These are phyloP conservation scores for Clitoria ternatea DNA, from an alignment of 306 rosid species.

Conservation along the genomic window DNA sequence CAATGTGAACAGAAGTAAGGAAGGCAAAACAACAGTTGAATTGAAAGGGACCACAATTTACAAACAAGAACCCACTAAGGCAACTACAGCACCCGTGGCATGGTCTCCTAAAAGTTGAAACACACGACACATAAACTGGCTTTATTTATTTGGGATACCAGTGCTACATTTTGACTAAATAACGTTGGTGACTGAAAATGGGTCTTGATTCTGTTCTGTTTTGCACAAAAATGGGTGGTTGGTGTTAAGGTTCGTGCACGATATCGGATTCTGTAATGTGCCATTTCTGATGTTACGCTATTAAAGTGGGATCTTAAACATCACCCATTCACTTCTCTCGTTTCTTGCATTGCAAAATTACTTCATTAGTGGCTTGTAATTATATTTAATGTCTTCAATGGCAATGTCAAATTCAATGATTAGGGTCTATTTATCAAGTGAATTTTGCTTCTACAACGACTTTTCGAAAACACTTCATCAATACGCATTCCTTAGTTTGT, in stretches of 20 bases:
- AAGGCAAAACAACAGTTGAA: neutral
- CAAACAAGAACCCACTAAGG: neutral
- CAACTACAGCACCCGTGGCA: neutral
- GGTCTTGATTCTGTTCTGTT: neutral
- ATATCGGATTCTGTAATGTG: conserved; percentile 11
- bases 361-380: neutral
- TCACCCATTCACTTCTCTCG: neutral
- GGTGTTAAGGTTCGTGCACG: neutral
- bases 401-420: conserved; percentile 11
- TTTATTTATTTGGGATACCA: conserved; percentile 6
- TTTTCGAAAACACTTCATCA: neutral
- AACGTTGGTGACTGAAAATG: neutral
- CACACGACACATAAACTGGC: conserved; percentile 5
- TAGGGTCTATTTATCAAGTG: conserved; percentile 1
- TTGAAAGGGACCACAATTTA: neutral
- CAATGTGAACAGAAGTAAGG: neutral
- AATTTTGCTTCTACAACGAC: neutral
- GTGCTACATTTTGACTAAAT: neutral
- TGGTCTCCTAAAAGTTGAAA: conserved; percentile 27
- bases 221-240: conserved; percentile 14
- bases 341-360: neutral
- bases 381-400: neutral
- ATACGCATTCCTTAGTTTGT: neutral
- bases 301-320: conserved; percentile 24
- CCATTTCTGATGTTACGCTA: conserved; percentile 14